Percentiles rank a stretch among this genome's conserved stretches.
These are phyloP conservation scores for Corinectria fuckeliana DNA, from an alignment of 2,329 filamentous ascomycete genomes.

Conservation along the genomic window DNA sequence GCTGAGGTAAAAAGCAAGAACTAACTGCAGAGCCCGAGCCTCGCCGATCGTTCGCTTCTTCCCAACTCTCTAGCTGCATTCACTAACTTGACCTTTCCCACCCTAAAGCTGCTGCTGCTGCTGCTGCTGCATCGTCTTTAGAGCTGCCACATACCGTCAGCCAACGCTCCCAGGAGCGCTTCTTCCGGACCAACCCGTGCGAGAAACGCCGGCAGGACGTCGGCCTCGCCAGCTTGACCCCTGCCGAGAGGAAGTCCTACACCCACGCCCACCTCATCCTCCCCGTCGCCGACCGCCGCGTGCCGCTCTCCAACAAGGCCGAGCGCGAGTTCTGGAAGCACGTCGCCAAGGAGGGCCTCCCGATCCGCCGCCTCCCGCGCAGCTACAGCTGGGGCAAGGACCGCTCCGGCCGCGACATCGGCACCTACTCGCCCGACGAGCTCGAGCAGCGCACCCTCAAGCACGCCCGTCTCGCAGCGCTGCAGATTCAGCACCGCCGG, in stretches of 20 bases:
- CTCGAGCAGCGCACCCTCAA: constrained; percentile 52
- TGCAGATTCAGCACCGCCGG: constrained; percentile 52
- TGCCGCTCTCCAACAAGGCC: constrained; percentile 52
- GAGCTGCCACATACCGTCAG: constrained; percentile 55
- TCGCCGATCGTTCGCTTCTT: background rate
- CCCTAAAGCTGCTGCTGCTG: no score
- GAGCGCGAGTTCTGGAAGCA: constrained; percentile 66
- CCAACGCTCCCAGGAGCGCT: constrained; percentile 55
- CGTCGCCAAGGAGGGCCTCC: constrained; percentile 58
- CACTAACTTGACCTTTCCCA: no score
- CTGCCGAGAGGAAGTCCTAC: constrained; percentile 58
- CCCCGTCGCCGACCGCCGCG: constrained; percentile 45
- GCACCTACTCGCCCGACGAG: constrained; percentile 54
- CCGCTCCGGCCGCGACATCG: constrained; percentile 55
- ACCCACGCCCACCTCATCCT: constrained; percentile 54
- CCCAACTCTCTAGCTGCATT: no score
- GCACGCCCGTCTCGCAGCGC: constrained; percentile 50
- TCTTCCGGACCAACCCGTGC: constrained; percentile 58
- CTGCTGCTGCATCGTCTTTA: no score
- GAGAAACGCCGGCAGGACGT: constrained; percentile 52
- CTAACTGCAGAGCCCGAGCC: no score
- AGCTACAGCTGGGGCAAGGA: constrained; percentile 59
- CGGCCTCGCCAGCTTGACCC: constrained; percentile 53
- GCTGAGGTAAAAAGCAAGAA: background rate
- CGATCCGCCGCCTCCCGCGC: constrained; percentile 51